Conservation (phyloP, 2,329 filamentous ascomycete genomes). For the Penicillium sclerotigenum region DNA sequence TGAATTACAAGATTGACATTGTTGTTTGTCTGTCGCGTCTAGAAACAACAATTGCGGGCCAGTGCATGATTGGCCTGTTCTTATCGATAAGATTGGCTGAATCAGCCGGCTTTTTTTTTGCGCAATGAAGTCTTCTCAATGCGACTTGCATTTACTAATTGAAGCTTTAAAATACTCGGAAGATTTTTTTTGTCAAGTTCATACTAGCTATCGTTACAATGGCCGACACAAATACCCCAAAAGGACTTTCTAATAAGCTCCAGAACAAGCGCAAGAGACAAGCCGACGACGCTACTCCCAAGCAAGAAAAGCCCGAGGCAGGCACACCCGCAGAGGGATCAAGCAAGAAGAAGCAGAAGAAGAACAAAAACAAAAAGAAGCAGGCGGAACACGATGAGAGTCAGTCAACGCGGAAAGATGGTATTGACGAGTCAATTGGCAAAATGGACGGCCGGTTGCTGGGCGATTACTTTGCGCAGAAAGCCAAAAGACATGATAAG, state of each 20-base stretch:
- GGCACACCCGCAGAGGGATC: conserved; percentile 24
- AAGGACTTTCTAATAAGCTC: conserved; percentile 33
- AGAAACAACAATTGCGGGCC: conserved; percentile 18
- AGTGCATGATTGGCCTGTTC: conserved; percentile 17
- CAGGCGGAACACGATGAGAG: conserved; percentile 28
- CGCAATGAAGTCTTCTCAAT: conserved; percentile 7
- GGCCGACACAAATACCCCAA: conserved; percentile 20
- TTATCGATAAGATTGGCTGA: conserved; percentile 38
- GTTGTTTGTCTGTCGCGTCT: conserved; percentile 17
- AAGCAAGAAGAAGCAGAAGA: conserved; percentile 36
- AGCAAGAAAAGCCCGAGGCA: conserved; percentile 23
- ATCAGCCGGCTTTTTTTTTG: conserved; percentile 22
- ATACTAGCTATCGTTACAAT: conserved; percentile 11
- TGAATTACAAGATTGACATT: neutral
- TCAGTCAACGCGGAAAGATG: conserved; percentile 54
- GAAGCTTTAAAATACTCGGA: neutral
- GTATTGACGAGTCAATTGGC: conserved; percentile 75
- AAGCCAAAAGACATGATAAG: conserved; percentile 71
- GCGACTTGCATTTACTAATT: conserved; percentile 9
- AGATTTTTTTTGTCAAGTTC: neutral
- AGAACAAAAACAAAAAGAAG: conserved; percentile 25
- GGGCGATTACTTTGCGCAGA: conserved; percentile 80
- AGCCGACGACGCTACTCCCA: conserved; percentile 26
- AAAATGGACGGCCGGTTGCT: conserved; percentile 79
- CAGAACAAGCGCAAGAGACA: conserved; percentile 44